phyloP scores from a whole-genome alignment of 2,329 filamentous ascomycete species.

The Nemania sp. region DNA sequence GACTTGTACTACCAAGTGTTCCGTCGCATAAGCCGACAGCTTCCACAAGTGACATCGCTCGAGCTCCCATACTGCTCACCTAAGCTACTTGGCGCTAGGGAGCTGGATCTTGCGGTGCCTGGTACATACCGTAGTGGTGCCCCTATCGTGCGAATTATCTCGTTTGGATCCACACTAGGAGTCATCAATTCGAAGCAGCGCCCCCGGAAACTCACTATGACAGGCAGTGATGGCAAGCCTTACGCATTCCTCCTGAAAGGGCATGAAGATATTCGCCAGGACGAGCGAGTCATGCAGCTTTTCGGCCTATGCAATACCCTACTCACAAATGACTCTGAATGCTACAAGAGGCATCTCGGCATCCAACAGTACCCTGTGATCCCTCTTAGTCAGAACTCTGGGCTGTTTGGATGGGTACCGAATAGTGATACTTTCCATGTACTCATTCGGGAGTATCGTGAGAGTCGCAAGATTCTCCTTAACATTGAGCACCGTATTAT shows the following conservation, averaged over 20 bases:
- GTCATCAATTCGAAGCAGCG: slow-evolving; percentile 98
- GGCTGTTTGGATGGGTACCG: slow-evolving; percentile 92
- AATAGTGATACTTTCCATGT: slow-evolving; percentile 98
- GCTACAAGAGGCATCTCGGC: slow-evolving; percentile 93
- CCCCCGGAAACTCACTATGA: slow-evolving; percentile 83
- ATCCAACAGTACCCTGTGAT: slow-evolving; percentile 98
- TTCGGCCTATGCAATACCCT: slow-evolving; percentile 98
- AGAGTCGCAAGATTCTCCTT: slow-evolving; percentile 93
- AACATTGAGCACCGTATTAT: slow-evolving; percentile 99
- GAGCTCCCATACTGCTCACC: slow-evolving; percentile 97
- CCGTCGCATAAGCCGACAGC: slow-evolving; percentile 88
- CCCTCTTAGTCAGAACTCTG: slow-evolving; percentile 93
- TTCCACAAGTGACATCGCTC: slow-evolving; percentile 88
- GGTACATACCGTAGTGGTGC: slow-evolving; percentile 84
- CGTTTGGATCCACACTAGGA: slow-evolving; percentile 85
- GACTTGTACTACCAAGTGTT: slow-evolving; percentile 99
- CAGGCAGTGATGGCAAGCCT: slow-evolving; percentile 83
- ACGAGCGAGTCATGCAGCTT: slow-evolving; percentile 98
- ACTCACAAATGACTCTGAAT: slow-evolving; percentile 89
- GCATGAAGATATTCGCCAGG: slow-evolving; percentile 98
- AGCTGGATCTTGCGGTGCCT: slow-evolving; percentile 92
- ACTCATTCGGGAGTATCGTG: slow-evolving; percentile 94
- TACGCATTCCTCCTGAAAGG: slow-evolving; percentile 95
- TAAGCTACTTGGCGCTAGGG: slow-evolving; percentile 80
- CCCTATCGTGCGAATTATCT: slow-evolving; percentile 80